These are phyloP conservation scores for Firmiana major DNA, from an alignment of 345 rosid genomes.

Conservation along the genomic window DNA sequence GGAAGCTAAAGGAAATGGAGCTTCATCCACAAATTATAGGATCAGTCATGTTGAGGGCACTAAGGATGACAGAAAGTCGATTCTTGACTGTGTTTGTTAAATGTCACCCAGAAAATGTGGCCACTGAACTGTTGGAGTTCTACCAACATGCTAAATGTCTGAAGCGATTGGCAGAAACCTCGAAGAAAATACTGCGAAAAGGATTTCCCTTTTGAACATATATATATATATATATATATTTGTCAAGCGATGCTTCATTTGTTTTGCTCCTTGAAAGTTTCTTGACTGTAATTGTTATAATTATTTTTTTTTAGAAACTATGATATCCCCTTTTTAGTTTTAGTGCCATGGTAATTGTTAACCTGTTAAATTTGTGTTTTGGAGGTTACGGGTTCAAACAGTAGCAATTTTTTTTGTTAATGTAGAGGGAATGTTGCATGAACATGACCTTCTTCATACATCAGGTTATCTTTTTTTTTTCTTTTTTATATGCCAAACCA, in stretches of 20 bases:
- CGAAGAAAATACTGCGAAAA: conserved; percentile 38
- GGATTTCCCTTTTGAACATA: conserved; percentile 61
- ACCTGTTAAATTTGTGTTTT: too few species aligned
- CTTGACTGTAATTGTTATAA: background rate
- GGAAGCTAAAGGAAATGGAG: conserved; percentile 58
- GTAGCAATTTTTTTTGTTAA: too few species aligned
- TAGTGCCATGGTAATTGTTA: background rate
- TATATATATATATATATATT: conserved; percentile 9
- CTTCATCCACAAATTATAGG: conserved; percentile 45
- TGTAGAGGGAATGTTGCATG: too few species aligned
- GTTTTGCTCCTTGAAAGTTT: background rate
- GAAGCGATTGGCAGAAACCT: conserved; percentile 62
- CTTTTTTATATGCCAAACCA: too few species aligned
- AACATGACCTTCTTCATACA: too few species aligned
- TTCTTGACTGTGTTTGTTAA: conserved; percentile 51
- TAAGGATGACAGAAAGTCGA: conserved; percentile 66
- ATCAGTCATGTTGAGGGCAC: conserved; percentile 31
- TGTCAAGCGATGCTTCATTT: background rate
- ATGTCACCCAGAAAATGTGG: conserved; percentile 56
- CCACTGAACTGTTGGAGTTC: conserved; percentile 48
- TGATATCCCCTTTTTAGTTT: background rate
- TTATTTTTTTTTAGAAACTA: background rate
- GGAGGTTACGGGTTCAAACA: too few species aligned
- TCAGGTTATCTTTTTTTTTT: too few species aligned
- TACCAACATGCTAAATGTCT: conserved; percentile 41